A percentile compares a stretch with the other conserved stretches of the same genome.
These are phyloP conservation scores for Fragaria nilgerrensis DNA, from an alignment of 306 rosid genomes.

Conservation along the genomic window DNA sequence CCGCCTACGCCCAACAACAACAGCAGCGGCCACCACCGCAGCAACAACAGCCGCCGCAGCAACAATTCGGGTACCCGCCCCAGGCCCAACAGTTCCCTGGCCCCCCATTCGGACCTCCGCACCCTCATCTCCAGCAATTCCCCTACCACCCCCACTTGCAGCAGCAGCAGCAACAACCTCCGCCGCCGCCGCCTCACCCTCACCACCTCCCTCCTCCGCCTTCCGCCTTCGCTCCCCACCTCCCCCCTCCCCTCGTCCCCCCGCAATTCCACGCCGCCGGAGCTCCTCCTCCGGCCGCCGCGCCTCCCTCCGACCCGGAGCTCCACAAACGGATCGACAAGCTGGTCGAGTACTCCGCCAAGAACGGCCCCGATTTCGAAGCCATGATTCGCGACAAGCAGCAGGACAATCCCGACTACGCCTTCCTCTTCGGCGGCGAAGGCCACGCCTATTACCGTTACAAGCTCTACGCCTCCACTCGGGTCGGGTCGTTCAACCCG, in stretches of 20 bases:
- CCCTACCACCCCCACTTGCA: slow-evolving; percentile 68
- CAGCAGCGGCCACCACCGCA: slow-evolving; percentile 50
- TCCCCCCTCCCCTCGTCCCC: slow-evolving; percentile 55
- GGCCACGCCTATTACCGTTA: slow-evolving; percentile 82
- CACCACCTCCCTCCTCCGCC: slow-evolving; percentile 61
- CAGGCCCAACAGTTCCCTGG: slow-evolving; percentile 80
- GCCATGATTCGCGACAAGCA: slow-evolving; percentile 95
- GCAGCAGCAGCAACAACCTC: slow-evolving; percentile 52
- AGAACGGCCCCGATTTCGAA: slow-evolving; percentile 95
- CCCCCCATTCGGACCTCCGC: slow-evolving; percentile 83
- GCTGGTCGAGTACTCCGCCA: slow-evolving; percentile 81
- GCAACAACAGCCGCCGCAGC: slow-evolving; percentile 51
- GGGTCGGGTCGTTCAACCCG: slow-evolving; percentile 65
- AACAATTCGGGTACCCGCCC: slow-evolving; percentile 70
- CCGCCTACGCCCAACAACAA: slow-evolving; percentile 71
- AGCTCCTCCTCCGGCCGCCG: slow-evolving; percentile 56
- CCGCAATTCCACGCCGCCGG: slow-evolving; percentile 46
- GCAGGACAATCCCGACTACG: slow-evolving; percentile 84
- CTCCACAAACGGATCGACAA: slow-evolving; percentile 91
- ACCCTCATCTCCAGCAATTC: slow-evolving; percentile 72
- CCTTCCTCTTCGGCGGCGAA: slow-evolving; percentile 93
- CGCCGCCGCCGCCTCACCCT: slow-evolving; percentile 43
- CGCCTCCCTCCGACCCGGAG: slow-evolving; percentile 86
- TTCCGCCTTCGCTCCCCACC: slow-evolving; percentile 60
- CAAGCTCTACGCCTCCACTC: slow-evolving; percentile 74